These are phyloP conservation scores for Helotiales sp. DNA, from an alignment of 2,329 filamentous ascomycete genomes.

Conservation along the genomic window DNA sequence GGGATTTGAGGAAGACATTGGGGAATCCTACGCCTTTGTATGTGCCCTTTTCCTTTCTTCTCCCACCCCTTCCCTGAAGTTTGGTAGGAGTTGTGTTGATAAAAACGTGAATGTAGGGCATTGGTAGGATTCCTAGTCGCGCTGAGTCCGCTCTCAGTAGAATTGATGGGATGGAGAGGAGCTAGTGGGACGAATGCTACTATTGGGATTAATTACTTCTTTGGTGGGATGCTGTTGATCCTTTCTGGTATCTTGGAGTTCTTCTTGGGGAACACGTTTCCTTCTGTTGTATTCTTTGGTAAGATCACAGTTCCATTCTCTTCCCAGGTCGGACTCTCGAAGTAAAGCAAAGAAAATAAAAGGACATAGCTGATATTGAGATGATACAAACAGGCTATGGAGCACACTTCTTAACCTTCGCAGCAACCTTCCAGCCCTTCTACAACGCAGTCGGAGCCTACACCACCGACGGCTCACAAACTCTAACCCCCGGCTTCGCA, in stretches of 20 bases:
- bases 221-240: conserved; percentile 54
- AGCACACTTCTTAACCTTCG: conserved; percentile 57
- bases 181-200: conserved; percentile 49
- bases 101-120: conserved; percentile 39
- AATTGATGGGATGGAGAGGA: conserved; percentile 56
- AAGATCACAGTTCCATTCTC: background rate
- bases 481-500: conserved; percentile 21
- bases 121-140: conserved; percentile 53
- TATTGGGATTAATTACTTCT: conserved; percentile 49
- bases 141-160: conserved; percentile 48
- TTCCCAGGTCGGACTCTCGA: background rate
- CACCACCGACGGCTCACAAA: conserved; percentile 35
- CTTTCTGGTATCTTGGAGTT: conserved; percentile 56
- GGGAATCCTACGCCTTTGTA: conserved; percentile 63
- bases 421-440: conserved; percentile 52
- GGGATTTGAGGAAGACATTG: conserved; percentile 55
- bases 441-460: conserved; percentile 52
- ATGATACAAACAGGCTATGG: conserved; percentile 32
- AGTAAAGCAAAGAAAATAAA: background rate
- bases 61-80: background rate
- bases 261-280: conserved; percentile 59
- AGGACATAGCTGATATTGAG: background rate
- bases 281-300: conserved; percentile 56
- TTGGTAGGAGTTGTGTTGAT: background rate
- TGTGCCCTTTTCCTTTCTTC: conserved; percentile 19